phyloP scores from a whole-genome alignment of 108 stramenopile genomes.

The Skeletonema tropicum region DNA sequence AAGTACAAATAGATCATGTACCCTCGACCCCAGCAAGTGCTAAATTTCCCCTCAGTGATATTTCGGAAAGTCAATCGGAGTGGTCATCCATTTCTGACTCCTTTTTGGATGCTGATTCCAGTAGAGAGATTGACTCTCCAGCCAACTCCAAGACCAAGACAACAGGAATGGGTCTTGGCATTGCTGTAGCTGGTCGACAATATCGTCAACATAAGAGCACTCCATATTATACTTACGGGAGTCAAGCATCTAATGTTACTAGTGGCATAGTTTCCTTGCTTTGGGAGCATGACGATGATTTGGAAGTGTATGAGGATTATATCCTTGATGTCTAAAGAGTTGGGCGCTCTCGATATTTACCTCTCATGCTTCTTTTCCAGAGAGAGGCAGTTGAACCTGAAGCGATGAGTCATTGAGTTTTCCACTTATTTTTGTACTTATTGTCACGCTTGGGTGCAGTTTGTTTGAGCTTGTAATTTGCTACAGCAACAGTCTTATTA shows the following conservation, averaged over 20 bases:
- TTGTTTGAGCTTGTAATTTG: too few relatives aligned
- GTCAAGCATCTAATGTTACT: neutral
- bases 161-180: neutral
- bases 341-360: neutral
- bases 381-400: too few relatives aligned
- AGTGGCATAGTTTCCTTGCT: neutral
- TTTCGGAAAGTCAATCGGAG: neutral
- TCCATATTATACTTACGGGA: neutral
- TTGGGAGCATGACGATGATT: neutral
- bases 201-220: neutral
- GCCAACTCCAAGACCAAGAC: neutral
- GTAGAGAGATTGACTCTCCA: neutral
- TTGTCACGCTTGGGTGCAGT: too few relatives aligned
- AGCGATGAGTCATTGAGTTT: too few relatives aligned
- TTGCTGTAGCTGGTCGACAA: neutral
- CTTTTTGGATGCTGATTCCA: neutral
- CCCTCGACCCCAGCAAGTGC: neutral
- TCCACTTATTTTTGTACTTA: too few relatives aligned
- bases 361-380: too few relatives aligned
- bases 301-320: conserved; percentile 1
- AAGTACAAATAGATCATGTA: neutral
- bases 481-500: too few relatives aligned
- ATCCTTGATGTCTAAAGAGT: neutral
- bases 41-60: neutral
- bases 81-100: neutral